Evolutionary conservation across 192 early-diverging fungal species (phyloP).

Genomic region (Diversispora eburnea): DNA sequence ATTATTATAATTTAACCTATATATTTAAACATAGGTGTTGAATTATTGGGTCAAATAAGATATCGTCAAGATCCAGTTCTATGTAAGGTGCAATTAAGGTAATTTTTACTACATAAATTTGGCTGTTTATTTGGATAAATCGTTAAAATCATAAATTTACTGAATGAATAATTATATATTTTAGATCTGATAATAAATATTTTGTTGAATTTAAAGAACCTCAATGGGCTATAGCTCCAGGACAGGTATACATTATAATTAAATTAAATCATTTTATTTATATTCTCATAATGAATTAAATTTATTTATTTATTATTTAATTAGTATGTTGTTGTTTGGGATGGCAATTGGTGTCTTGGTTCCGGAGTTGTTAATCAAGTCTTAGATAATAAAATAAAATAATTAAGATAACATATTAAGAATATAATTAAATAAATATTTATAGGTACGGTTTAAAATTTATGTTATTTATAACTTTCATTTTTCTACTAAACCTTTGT

Average conservation of each 20-base stretch:
- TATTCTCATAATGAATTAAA: neutral
- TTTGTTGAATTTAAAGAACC: constrained; percentile 34
- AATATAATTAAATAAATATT: no score
- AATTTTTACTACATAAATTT: no score
- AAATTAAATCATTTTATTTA: neutral
- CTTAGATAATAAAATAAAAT: no score
- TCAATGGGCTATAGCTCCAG: constrained; percentile 40
- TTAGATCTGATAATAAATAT: constrained; percentile 23
- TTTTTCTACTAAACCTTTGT: no score
- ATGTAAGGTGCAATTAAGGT: constrained; percentile 20
- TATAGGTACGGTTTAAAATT: no score
- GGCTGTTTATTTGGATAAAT: no score
- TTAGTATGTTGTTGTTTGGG: constrained; percentile 43
- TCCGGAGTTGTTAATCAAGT: constrained; percentile 46
- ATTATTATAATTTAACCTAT: neutral
- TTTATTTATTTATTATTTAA: neutral
- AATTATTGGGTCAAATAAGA: constrained; percentile 20
- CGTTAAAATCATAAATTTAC: no score
- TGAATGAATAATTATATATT: neutral
- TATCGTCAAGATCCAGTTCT: constrained; percentile 17
- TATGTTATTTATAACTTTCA: no score
- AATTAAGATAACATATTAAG: no score
- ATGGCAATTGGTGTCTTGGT: constrained; percentile 45
- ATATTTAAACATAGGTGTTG: constrained; percentile 3
- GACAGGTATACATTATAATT: constrained; percentile 29